Base-by-base conservation (phyloP, 2,329 filamentous ascomycete genomes). In the Golovinomyces cichoracearum region DNA sequence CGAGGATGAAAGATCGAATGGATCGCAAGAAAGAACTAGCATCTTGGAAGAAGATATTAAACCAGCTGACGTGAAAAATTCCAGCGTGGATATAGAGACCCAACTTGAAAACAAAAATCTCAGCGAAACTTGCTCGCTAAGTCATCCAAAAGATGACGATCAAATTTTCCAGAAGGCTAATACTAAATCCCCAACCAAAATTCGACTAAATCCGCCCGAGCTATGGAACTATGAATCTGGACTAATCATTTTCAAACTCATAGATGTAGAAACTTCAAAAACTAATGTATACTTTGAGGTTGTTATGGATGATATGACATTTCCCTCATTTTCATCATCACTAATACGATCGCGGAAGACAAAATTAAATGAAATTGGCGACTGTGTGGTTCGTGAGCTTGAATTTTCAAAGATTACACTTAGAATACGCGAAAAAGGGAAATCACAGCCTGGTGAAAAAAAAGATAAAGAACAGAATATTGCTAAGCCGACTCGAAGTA, bases 351-450 rank as follows among this genome's bases (percentile, higher is more conserved):
- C 70, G 37, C 79, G 71, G 56, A 66, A 70, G 10, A 73, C 78
- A 59, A 81, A 74, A 48, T 84, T 95, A 63, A 83, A 90, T 56
- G 90, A 98, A 64, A 85, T 86, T 58, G 86, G 88, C 45, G 90
- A 98, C 63, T 90, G 85, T 48, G 85, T 98, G 64, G 82, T 98
- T 51, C 83, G 90, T 52, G 90, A 98, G 63, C 71, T 98, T n/a
- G 92, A 98, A 54, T 86, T 94, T 57, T 98, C 90, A 2, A 82
- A 80, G 55, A 76, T 98, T 50, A 95, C 86, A 0, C 71, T 98
- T 54, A 82, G 85, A 50, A 71, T 94, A 45, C 77, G 84, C 40
- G 81, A 88, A 58, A 84, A 85, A 61, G 70, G 75, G 15, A 80
- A 93, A 54, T 75, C 74, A 57, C 77, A 78, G 53, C 76, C 77